These are phyloP conservation scores for Rosa persica DNA, from an alignment of 306 rosid genomes.

Conservation along the genomic window DNA sequence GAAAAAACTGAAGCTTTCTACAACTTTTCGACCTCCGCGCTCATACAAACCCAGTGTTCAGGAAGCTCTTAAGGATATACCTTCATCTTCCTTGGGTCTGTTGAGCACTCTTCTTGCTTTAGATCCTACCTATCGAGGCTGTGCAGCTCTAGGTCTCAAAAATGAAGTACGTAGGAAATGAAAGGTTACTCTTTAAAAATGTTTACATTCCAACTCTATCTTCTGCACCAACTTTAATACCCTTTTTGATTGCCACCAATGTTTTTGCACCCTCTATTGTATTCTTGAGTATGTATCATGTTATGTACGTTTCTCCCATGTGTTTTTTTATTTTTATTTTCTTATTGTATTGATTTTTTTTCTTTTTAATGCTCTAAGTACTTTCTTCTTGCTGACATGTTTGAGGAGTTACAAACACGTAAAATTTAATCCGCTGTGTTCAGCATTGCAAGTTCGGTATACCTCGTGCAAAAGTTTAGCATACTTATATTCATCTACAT, in stretches of 20 bases:
- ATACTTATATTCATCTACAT: not conserved
- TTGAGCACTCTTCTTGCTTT: slow-evolving; percentile 70
- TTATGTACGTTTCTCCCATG: not conserved
- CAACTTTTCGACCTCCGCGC: slow-evolving; percentile 69
- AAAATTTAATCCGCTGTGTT: not conserved
- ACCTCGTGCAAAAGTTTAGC: not conserved
- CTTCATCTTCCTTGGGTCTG: slow-evolving; percentile 67
- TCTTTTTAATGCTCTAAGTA: not conserved
- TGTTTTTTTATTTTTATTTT: not conserved
- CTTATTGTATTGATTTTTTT: no score
- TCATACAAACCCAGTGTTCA: slow-evolving; percentile 59
- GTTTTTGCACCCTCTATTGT: not conserved
- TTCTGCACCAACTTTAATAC: not conserved
- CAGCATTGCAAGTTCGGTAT: not conserved
- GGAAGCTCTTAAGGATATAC: slow-evolving; percentile 65
- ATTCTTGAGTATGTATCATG: not conserved
- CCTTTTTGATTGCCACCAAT: not conserved
- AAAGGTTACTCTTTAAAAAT: not conserved
- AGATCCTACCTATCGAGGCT: slow-evolving; percentile 79
- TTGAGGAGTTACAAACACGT: not conserved
- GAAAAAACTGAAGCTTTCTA: slow-evolving; percentile 58
- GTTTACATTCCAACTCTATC: not conserved
- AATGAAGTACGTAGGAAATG: slow-evolving; percentile 47
- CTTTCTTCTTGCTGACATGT: not conserved
- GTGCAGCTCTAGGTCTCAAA: slow-evolving; percentile 65